Evolutionary conservation across 805 yeast genomes (phyloP).

Genomic region (Cyberlindnera euphorbiiphila): DNA sequence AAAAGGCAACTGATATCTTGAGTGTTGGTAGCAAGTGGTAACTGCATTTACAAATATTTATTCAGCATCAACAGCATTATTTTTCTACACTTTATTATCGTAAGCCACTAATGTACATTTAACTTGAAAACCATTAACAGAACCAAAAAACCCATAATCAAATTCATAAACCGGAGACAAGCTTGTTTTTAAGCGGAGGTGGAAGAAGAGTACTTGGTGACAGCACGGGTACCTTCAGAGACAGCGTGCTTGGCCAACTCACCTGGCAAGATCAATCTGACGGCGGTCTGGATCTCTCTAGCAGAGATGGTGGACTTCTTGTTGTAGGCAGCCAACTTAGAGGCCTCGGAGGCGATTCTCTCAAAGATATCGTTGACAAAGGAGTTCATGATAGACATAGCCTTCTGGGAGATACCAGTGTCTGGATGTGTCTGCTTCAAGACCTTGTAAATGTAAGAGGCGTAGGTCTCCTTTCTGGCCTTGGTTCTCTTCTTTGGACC

Average conservation of each 20-base stretch:
- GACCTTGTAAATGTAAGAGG: slow-evolving; percentile 97
- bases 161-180: slow-evolving; percentile 13
- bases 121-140: slow-evolving; percentile 13
- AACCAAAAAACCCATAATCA: slow-evolving; percentile 14
- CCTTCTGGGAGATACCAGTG: slow-evolving; percentile 98
- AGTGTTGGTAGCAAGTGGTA: slow-evolving; percentile 57
- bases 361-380: slow-evolving; percentile 97
- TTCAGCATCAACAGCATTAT: not conserved
- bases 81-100: no score
- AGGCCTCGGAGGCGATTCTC: slow-evolving; percentile 97
- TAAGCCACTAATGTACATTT: slow-evolving; percentile 17
- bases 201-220: slow-evolving; percentile 87
- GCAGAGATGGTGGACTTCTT: slow-evolving; percentile 97
- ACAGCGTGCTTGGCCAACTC: slow-evolving; percentile 99
- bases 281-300: slow-evolving; percentile 98
- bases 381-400: slow-evolving; percentile 98
- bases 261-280: slow-evolving; percentile 97
- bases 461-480: slow-evolving; percentile 97
- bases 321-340: slow-evolving; percentile 98
- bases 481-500: slow-evolving; percentile 91
- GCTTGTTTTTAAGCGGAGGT: slow-evolving; percentile 36
- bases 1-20: slow-evolving; percentile 47
- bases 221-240: slow-evolving; percentile 98
- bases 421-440: slow-evolving; percentile 99
- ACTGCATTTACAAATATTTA: not conserved